Conservation (phyloP, 345 rosid species). For the Melaleuca alternifolia region DNA sequence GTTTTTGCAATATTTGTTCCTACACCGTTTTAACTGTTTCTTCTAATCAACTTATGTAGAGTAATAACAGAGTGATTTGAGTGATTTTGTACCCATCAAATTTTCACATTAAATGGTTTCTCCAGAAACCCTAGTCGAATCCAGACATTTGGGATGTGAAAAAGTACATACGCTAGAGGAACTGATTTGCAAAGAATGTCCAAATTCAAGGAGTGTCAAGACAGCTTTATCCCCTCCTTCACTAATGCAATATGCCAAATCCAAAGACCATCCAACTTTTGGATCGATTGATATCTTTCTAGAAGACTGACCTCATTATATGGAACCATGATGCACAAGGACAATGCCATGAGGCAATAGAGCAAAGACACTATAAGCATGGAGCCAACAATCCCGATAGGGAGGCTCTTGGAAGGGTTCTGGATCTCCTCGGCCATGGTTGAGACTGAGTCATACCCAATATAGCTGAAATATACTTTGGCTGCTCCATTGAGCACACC, state of each 20-base stretch:
- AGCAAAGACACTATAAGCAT: slow-evolving; percentile 57
- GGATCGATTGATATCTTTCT: neutral
- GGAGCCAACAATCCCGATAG: slow-evolving; percentile 75
- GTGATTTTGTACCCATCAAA: neutral
- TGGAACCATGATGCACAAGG: slow-evolving; percentile 73
- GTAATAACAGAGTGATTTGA: neutral
- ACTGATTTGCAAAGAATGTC: neutral
- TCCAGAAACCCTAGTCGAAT: neutral
- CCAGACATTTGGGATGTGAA: neutral
- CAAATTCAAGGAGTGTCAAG: neutral
- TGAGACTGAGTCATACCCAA: slow-evolving; percentile 89
- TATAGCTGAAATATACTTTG: slow-evolving; percentile 77
- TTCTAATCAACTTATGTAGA: neutral
- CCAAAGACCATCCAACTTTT: neutral
- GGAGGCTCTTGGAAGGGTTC: slow-evolving; percentile 73
- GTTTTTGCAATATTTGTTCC: neutral
- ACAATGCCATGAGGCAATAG: slow-evolving; percentile 80
- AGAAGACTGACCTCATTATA: slow-evolving; percentile 49
- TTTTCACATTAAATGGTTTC: neutral
- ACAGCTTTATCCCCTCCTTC: neutral
- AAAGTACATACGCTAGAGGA: neutral
- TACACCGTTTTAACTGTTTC: neutral
- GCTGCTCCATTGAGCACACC: slow-evolving; percentile 87
- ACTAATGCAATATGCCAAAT: neutral
- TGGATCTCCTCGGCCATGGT: slow-evolving; percentile 95